A percentile compares a stretch with the other conserved stretches of the same genome.
phyloP scores from a whole-genome alignment of 345 rosid genomes.

The Acer negundo region DNA sequence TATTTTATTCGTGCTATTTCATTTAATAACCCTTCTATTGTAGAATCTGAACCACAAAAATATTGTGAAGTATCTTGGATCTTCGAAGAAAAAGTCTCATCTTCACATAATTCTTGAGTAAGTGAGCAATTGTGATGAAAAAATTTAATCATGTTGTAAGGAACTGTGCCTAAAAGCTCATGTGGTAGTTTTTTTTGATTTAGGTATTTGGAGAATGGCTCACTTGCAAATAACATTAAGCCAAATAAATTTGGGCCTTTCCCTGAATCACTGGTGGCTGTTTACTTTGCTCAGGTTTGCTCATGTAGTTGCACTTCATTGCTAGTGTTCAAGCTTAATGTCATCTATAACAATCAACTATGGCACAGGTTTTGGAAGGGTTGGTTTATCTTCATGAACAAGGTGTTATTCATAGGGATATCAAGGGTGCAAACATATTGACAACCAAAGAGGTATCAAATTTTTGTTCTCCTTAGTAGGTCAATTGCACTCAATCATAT shows the following conservation, averaged over 20 bases:
- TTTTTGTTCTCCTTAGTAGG: constrained; percentile 2
- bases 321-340: constrained; percentile 10
- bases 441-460: constrained; percentile 93
- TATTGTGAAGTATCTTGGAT: constrained; percentile 98
- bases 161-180: constrained; percentile 18
- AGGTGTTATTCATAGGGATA: constrained; percentile 99
- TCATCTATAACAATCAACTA: constrained; percentile 25
- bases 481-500: not conserved
- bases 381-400: constrained; percentile 96
- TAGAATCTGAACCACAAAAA: constrained; percentile 98
- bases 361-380: constrained; percentile 89
- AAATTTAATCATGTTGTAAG: not conserved
- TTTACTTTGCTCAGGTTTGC: constrained; percentile 96
- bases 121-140: constrained; percentile 31
- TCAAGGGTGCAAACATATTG: constrained; percentile 98
- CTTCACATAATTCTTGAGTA: constrained; percentile 99
- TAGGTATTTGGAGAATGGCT: constrained; percentile 98
- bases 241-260: constrained; percentile 99
- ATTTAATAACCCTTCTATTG: constrained; percentile 22
- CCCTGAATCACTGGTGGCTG: constrained; percentile 96
- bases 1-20: constrained; percentile 13
- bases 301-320: constrained; percentile 29
- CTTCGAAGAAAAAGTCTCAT: constrained; percentile 85
- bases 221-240: constrained; percentile 96
- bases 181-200: constrained; percentile 25